A percentile compares a stretch with the other conserved stretches of the same genome.
phyloP scores from a whole-genome alignment of 2,329 filamentous ascomycete genomes.

The Alternaria panax region DNA sequence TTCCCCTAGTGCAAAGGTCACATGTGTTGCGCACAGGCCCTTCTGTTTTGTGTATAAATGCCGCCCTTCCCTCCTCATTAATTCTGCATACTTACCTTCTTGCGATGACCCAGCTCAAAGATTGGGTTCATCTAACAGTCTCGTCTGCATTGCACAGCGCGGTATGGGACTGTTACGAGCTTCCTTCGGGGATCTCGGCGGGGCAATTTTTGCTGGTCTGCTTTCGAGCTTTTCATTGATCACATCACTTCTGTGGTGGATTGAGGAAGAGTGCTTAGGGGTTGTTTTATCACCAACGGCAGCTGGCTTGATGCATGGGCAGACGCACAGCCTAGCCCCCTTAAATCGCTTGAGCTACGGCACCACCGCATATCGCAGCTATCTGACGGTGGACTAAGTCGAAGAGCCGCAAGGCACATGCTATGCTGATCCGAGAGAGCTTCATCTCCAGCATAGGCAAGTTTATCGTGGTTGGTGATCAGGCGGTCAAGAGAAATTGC shows the following conservation, averaged over 20 bases:
- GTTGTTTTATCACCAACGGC: no score
- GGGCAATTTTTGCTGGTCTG: slow-evolving; percentile 43
- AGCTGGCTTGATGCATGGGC: no score
- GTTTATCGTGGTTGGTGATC: not conserved
- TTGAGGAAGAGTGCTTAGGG: slow-evolving; percentile 47
- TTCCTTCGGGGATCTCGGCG: slow-evolving; percentile 48
- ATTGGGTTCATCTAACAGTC: slow-evolving; percentile 38
- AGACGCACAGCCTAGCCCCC: no score
- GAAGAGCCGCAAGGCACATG: not conserved
- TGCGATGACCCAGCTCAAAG: slow-evolving; percentile 44
- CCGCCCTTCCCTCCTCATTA: not conserved
- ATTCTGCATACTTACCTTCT: slow-evolving; percentile 44
- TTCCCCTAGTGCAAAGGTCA: not conserved
- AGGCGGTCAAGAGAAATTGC: not conserved
- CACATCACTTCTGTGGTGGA: slow-evolving; percentile 37
- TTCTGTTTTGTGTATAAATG: not conserved
- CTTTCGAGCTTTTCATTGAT: slow-evolving; percentile 49
- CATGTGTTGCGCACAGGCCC: not conserved
- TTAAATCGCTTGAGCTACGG: no score
- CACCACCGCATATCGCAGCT: no score
- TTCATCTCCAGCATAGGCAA: not conserved
- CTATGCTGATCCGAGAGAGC: not conserved
- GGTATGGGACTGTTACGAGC: slow-evolving; percentile 44
- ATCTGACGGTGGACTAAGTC: no score
- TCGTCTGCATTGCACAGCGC: slow-evolving; percentile 51